phyloP scores from a whole-genome alignment of 495 filamentous ascomycete genomes.

The Sabuloglossum arenarium region DNA sequence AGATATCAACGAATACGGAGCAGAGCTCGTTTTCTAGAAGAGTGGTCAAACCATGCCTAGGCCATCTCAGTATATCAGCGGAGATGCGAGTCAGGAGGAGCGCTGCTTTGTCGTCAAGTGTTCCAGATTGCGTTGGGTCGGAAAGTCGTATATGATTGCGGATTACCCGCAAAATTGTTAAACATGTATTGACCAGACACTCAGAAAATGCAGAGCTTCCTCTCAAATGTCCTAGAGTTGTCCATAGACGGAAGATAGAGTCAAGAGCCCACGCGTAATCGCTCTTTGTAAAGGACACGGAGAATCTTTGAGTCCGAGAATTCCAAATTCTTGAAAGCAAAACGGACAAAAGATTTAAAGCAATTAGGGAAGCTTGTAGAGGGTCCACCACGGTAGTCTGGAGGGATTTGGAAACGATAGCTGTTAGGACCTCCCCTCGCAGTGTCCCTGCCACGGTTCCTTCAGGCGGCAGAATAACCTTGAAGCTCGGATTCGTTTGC shows the following conservation, averaged over 20 bases:
- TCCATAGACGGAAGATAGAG: background rate
- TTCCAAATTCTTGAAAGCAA: background rate
- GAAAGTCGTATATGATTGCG: background rate
- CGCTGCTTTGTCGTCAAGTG: background rate
- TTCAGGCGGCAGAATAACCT: constrained; percentile 1
- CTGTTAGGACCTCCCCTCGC: background rate
- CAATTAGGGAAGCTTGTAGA: background rate
- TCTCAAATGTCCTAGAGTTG: background rate
- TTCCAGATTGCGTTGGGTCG: background rate
- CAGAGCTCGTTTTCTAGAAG: background rate
- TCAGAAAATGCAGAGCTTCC: background rate
- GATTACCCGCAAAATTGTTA: background rate
- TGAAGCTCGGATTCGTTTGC: background rate
- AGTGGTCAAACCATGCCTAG: background rate
- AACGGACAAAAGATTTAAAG: background rate
- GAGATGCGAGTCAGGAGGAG: background rate
- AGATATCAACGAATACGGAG: background rate
- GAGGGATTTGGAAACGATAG: background rate
- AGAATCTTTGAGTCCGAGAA: background rate
- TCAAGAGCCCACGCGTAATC: background rate
- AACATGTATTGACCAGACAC: background rate
- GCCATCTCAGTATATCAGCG: constrained; percentile 1
- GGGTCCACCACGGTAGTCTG: background rate
- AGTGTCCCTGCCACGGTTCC: background rate
- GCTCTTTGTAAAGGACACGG: background rate